Percentiles rank a stretch among this genome's conserved stretches.
Conservation (phyloP, 164 flowering plant genomes). For the Amborella trichopoda region DNA sequence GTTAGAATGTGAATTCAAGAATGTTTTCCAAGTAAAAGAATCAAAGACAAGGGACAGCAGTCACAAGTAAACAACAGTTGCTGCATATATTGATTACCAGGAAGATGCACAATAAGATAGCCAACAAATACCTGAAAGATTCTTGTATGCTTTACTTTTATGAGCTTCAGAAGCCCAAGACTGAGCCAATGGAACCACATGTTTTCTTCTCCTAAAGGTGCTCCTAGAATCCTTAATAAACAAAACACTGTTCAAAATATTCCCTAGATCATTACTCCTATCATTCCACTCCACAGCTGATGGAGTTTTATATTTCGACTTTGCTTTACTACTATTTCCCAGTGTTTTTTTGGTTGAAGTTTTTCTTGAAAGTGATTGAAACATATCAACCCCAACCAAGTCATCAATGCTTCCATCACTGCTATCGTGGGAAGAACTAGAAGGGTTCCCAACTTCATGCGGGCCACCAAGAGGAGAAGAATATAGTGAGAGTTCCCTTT, state of each 20-base stretch:
- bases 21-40: too few species aligned
- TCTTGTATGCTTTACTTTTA: constrained; percentile 39
- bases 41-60: too few species aligned
- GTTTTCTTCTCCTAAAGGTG: constrained; percentile 48
- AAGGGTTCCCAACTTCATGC: constrained; percentile 20
- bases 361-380: background rate
- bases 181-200: constrained; percentile 25
- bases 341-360: background rate
- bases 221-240: constrained; percentile 57
- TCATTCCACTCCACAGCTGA: constrained; percentile 15
- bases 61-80: too few species aligned
- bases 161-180: constrained; percentile 59
- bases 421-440: constrained; percentile 23
- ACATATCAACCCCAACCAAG: constrained; percentile 47
- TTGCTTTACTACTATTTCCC: constrained; percentile 43
- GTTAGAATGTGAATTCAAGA: too few species aligned
- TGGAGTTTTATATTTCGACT: constrained; percentile 55
- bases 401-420: constrained; percentile 37
- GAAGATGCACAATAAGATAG: too few species aligned
- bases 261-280: constrained; percentile 5
- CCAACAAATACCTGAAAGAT: constrained; percentile 68
- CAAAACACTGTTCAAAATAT: constrained; percentile 43
- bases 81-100: too few species aligned
- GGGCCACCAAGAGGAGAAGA: constrained; percentile 19
- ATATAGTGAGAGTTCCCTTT: background rate